Evolutionary conservation across 2,329 filamentous ascomycete species (phyloP).

Genomic region (Fusarium bulbicola): DNA sequence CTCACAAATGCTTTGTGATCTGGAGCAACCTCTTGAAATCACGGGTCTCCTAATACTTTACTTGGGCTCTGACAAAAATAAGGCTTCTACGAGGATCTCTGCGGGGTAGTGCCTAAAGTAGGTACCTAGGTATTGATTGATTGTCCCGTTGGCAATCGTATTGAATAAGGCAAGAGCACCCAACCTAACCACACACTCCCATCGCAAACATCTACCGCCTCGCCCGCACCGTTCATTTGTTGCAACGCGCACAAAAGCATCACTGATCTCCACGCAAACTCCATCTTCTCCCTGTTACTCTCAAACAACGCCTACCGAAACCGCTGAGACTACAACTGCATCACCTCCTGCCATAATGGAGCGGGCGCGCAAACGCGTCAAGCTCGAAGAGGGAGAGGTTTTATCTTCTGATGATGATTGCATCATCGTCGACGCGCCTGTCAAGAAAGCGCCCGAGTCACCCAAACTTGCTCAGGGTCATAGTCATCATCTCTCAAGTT

Average conservation of each 20-base stretch:
- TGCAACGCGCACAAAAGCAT: too few species aligned
- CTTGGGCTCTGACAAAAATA: fast-evolving
- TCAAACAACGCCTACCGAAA: neutral
- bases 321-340: neutral
- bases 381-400: neutral
- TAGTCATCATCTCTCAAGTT: neutral
- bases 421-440: fast-evolving
- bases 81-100: neutral
- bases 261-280: neutral
- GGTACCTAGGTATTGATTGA: too few species aligned
- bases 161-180: too few species aligned
- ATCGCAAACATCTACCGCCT: neutral
- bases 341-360: neutral
- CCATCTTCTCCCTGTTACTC: neutral
- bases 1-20: fast-evolving
- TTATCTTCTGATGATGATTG: neutral
- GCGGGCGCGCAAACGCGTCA: neutral
- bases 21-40: fast-evolving
- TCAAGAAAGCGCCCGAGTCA: neutral
- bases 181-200: too few species aligned
- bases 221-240: too few species aligned
- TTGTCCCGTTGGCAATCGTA: neutral
- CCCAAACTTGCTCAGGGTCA: fast-evolving
- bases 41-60: neutral
- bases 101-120: neutral